These are phyloP conservation scores for Laburnicola sp. DNA, from an alignment of 2,329 filamentous ascomycete genomes.

Conservation along the genomic window DNA sequence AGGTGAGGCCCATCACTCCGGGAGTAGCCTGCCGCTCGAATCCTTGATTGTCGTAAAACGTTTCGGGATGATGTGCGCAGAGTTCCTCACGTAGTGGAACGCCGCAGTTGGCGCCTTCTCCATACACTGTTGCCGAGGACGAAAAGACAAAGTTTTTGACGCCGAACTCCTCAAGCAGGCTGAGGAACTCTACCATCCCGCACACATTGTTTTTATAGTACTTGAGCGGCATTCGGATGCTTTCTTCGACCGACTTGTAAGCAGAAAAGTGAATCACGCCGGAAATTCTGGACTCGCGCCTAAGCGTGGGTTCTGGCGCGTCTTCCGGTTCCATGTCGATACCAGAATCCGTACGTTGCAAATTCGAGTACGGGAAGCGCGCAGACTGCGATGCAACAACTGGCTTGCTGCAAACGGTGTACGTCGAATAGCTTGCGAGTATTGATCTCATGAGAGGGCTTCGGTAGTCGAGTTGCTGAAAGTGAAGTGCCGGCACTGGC, in stretches of 20 bases:
- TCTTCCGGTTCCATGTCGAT: slow-evolving; percentile 35
- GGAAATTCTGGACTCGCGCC: slow-evolving; percentile 55
- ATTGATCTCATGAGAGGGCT: slow-evolving; percentile 48
- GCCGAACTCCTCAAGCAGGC: slow-evolving; percentile 59
- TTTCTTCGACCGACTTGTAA: slow-evolving; percentile 67
- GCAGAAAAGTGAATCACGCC: slow-evolving; percentile 73
- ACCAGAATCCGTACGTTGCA: slow-evolving; percentile 39
- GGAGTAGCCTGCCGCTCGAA: slow-evolving; percentile 48
- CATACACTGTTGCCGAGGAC: slow-evolving; percentile 69
- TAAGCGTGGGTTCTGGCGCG: slow-evolving; percentile 20
- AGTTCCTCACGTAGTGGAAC: slow-evolving; percentile 60
- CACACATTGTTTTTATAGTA: slow-evolving; percentile 72
- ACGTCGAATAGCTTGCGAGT: slow-evolving; percentile 48
- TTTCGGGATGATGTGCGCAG: slow-evolving; percentile 56
- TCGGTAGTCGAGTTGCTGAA: slow-evolving; percentile 55
- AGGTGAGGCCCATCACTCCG: slow-evolving; percentile 62
- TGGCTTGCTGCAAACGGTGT: slow-evolving; percentile 27
- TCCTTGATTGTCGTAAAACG: slow-evolving; percentile 50
- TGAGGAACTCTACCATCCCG: slow-evolving; percentile 63
- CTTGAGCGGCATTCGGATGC: slow-evolving; percentile 61
- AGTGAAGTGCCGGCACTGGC: slow-evolving; percentile 50
- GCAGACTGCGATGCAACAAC: slow-evolving; percentile 21
- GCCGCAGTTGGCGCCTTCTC: slow-evolving; percentile 50
- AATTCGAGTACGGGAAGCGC: slow-evolving; percentile 33
- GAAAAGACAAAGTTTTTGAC: slow-evolving; percentile 71